phyloP scores from a whole-genome alignment of 192 early-diverging fungal genomes.

The Gonapodya sp. region DNA sequence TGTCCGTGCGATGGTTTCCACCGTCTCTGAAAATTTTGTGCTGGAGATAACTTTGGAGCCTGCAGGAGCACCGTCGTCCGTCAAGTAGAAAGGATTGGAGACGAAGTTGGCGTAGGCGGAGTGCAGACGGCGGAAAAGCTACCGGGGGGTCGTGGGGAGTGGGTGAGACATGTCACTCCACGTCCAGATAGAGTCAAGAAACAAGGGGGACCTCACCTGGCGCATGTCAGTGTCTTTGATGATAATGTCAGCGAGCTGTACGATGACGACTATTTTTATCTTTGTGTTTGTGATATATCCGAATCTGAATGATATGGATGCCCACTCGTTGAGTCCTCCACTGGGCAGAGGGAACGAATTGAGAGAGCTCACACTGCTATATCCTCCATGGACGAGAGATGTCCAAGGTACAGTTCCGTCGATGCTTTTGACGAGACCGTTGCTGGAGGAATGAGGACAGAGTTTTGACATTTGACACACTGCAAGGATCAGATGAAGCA shows the following conservation, averaged over 20 bases:
- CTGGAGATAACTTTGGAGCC: background rate
- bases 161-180: background rate
- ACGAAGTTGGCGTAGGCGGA: constrained; percentile 6
- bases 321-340: no score
- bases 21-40: background rate
- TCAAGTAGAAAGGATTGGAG: constrained; percentile 7
- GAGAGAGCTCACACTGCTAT: background rate
- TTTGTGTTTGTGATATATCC: constrained; percentile 6
- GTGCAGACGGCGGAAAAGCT: constrained; percentile 5
- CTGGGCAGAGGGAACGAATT: no score
- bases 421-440: background rate
- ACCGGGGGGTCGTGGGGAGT: background rate
- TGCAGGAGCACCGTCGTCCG: background rate
- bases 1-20: background rate
- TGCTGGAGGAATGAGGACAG: background rate
- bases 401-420: constrained; percentile 3
- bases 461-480: background rate
- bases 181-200: background rate
- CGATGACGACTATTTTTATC: constrained; percentile 3
- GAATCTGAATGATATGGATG: no score
- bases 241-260: constrained; percentile 2
- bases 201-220: background rate
- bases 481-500: background rate
- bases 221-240: background rate
- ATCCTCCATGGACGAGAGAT: constrained; percentile 1